A percentile compares a stretch with the other conserved stretches of the same genome.
Conservation (phyloP, 495 filamentous ascomycete species). For the Glutinoglossum americanum region DNA sequence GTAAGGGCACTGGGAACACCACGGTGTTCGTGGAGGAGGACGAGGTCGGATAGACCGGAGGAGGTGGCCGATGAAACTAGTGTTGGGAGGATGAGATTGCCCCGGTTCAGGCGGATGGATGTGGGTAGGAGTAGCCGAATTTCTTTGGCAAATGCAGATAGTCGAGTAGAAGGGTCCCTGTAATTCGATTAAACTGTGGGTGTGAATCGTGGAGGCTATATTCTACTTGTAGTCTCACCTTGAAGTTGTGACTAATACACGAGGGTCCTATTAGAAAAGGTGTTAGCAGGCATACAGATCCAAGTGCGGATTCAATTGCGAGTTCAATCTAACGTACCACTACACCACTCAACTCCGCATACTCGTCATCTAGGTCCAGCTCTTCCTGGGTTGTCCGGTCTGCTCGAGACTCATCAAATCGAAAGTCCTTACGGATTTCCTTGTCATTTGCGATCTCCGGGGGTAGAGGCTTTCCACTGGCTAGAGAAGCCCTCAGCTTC, state of each 20-base stretch:
- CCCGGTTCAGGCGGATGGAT: conserved; percentile 73
- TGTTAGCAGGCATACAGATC: neutral
- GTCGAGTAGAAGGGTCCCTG: conserved; percentile 59
- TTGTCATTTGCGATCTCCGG: conserved; percentile 79
- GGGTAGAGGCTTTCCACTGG: conserved; percentile 66
- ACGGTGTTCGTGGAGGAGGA: conserved; percentile 84
- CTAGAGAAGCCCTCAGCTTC: conserved; percentile 66
- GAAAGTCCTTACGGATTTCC: conserved; percentile 65
- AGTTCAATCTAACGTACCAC: conserved; percentile 14
- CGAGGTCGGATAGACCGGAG: conserved; percentile 59
- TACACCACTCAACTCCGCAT: conserved; percentile 62
- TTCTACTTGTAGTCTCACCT: conserved; percentile 6
- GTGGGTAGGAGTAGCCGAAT: conserved; percentile 81
- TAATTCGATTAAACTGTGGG: neutral
- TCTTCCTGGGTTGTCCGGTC: conserved; percentile 39
- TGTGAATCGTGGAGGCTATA: neutral
- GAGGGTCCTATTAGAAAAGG: conserved; percentile 30
- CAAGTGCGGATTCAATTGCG: no score
- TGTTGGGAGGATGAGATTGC: conserved; percentile 69
- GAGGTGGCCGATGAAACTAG: conserved; percentile 61
- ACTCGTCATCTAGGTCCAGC: conserved; percentile 88
- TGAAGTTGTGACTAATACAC: conserved; percentile 80
- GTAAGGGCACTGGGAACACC: conserved; percentile 83
- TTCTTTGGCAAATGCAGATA: conserved; percentile 87
- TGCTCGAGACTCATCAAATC: conserved; percentile 65